These are phyloP conservation scores for Podosphaera leucotricha DNA, from an alignment of 2,329 filamentous ascomycete genomes.

Conservation along the genomic window DNA sequence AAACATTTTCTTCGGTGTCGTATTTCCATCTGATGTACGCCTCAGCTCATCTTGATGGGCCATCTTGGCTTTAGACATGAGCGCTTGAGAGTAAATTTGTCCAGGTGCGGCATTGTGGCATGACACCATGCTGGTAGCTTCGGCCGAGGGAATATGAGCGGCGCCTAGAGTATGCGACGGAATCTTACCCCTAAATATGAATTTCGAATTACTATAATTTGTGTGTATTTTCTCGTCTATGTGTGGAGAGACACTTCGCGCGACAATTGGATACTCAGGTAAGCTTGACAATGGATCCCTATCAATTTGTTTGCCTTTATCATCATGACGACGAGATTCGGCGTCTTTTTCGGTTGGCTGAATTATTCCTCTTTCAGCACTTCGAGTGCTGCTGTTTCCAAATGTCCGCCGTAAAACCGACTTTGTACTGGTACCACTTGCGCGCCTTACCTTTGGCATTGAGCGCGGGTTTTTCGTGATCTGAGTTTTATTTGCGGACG, in stretches of 20 bases:
- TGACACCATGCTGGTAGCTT: not conserved
- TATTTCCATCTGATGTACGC: not conserved
- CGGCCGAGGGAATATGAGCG: not conserved
- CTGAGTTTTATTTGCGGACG: conserved; percentile 7
- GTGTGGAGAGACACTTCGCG: not conserved
- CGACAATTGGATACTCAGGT: not conserved
- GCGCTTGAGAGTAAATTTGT: not conserved
- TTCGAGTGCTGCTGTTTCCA: not conserved
- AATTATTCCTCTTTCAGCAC: not conserved
- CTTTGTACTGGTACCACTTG: not conserved
- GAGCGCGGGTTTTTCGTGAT: not conserved
- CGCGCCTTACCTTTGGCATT: conserved; percentile 2
- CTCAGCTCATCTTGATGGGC: not conserved
- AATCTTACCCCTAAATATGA: not conserved
- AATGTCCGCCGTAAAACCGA: not conserved
- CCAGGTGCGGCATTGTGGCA: not conserved
- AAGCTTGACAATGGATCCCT: not conserved
- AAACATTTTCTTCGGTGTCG: not conserved
- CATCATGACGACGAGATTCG: not conserved
- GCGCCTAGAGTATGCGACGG: not conserved
- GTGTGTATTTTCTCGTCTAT: not conserved
- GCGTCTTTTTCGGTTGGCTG: not conserved
- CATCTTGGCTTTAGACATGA: not conserved
- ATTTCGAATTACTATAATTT: not conserved
- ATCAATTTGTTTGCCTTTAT: not conserved